A percentile compares a stretch with the other conserved stretches of the same genome.
Conservation (phyloP, 345 rosid species). For the Kandelia obovata region DNA sequence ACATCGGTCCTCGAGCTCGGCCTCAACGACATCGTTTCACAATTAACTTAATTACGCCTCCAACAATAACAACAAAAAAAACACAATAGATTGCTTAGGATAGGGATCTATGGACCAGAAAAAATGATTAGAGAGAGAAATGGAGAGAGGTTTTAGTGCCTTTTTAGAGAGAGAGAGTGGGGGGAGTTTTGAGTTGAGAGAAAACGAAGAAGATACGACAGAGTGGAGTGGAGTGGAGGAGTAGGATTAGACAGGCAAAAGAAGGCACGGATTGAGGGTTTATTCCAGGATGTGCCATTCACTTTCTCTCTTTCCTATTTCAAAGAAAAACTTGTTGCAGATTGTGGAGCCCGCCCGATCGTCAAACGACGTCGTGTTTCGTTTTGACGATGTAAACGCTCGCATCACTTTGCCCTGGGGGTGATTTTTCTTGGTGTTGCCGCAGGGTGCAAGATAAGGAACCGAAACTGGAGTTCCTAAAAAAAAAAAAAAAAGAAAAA, state of each 20-base stretch:
- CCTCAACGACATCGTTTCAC: slow-evolving; percentile 57
- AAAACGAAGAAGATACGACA: too few species aligned
- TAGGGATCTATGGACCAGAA: background rate
- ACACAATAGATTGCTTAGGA: background rate
- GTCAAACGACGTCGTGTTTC: slow-evolving; percentile 1
- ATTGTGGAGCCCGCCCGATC: too few species aligned
- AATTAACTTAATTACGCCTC: background rate
- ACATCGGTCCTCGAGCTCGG: slow-evolving; percentile 72
- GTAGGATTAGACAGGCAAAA: background rate
- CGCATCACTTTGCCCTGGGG: too few species aligned
- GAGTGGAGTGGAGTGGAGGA: too few species aligned
- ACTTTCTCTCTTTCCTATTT: too few species aligned
- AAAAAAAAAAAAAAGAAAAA: too few species aligned
- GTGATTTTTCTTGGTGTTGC: too few species aligned
- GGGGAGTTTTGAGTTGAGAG: too few species aligned
- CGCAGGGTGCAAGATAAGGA: too few species aligned
- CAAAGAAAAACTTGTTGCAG: too few species aligned
- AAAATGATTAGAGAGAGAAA: background rate
- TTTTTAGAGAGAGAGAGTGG: background rate
- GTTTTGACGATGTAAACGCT: too few species aligned
- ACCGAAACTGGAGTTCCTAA: too few species aligned
- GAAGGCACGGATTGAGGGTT: slow-evolving; percentile 18
- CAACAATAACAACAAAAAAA: background rate
- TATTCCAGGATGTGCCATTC: slow-evolving; percentile 25
- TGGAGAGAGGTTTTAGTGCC: background rate